phyloP scores from a whole-genome alignment of 1,284 basidiomycete species.

The Apiotrichum gracile region DNA sequence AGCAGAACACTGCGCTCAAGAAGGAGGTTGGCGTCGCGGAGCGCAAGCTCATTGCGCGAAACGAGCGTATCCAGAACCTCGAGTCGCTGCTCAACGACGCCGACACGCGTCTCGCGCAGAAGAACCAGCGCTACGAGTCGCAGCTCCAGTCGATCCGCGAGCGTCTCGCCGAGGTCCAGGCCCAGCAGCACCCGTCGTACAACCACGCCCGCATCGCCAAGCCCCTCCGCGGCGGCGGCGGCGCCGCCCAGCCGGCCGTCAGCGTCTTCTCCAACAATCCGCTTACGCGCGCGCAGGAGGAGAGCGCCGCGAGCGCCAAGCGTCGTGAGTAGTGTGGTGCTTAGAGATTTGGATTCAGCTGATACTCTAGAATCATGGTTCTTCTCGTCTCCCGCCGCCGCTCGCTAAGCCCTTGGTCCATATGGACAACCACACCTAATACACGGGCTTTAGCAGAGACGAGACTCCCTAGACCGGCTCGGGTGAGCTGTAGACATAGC shows the following conservation, averaged over 20 bases:
- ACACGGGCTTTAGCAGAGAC: too few species aligned
- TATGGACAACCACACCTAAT: too few species aligned
- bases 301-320: slow-evolving; percentile 19
- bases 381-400: slow-evolving; percentile 26
- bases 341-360: slow-evolving; percentile 27
- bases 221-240: slow-evolving; percentile 86
- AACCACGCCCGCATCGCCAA: slow-evolving; percentile 72
- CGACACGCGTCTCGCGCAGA: slow-evolving; percentile 79
- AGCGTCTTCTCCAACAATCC: slow-evolving; percentile 10
- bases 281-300: slow-evolving; percentile 43
- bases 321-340: slow-evolving; percentile 3
- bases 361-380: slow-evolving; percentile 14
- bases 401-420: slow-evolving; percentile 1
- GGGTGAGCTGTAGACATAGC: too few species aligned
- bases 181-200: slow-evolving; percentile 63
- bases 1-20: slow-evolving; percentile 96
- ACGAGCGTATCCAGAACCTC: slow-evolving; percentile 94
- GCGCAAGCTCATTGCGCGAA: slow-evolving; percentile 88
- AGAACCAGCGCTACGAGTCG: slow-evolving; percentile 93
- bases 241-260: slow-evolving; percentile 46
- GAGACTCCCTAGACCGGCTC: too few species aligned
- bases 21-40: slow-evolving; percentile 97
- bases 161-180: slow-evolving; percentile 77
- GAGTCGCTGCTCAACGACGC: slow-evolving; percentile 88
- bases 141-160: slow-evolving; percentile 88